Evolutionary conservation across 495 filamentous ascomycete genomes (phyloP).

Genomic region (Chaetomium fimeti): DNA sequence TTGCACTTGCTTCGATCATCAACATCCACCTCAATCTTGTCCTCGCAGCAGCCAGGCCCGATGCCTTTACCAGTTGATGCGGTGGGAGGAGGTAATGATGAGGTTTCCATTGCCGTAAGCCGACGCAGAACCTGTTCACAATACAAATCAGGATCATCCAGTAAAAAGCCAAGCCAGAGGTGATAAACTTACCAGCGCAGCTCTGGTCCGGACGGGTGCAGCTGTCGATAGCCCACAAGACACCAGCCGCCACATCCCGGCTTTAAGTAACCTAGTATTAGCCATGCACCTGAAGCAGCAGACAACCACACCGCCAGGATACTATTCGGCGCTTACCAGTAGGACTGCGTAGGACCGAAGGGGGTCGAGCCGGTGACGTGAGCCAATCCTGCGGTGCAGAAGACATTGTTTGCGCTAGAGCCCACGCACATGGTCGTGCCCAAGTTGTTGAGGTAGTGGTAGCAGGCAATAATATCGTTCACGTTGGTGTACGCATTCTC

Average conservation of each 20-base stretch:
- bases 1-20: no score
- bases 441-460: background rate
- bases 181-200: constrained; percentile 2
- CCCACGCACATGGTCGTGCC: background rate
- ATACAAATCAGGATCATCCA: background rate
- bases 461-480: constrained; percentile 9
- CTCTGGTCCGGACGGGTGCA: constrained; percentile 9
- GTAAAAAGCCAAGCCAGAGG: background rate
- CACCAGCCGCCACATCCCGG: background rate
- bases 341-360: background rate
- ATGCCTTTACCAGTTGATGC: background rate
- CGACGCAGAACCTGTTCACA: background rate
- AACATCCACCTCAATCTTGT: no score
- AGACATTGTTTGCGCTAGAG: background rate
- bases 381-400: constrained; percentile 2
- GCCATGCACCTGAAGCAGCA: background rate
- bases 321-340: background rate
- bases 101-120: constrained; percentile 3
- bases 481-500: constrained; percentile 4
- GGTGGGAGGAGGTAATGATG: background rate
- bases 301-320: background rate
- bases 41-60: background rate
- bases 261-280: background rate
- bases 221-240: background rate
- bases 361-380: background rate